phyloP scores from a whole-genome alignment of 495 filamentous ascomycete genomes.

The Saxispiralis lemnorum region DNA sequence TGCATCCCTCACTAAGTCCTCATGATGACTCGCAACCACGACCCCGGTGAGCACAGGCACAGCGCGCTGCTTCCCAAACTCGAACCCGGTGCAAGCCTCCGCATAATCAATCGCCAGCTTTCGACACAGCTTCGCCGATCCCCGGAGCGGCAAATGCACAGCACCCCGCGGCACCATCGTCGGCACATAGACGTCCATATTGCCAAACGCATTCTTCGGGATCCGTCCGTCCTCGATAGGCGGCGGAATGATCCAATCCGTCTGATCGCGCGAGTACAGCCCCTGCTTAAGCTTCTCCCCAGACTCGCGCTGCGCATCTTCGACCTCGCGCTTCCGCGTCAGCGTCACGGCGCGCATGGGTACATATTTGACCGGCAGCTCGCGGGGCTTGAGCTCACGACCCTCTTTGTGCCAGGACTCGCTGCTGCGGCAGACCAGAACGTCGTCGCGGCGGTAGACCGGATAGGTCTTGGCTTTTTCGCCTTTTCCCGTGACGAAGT shows the following conservation, averaged over 20 bases:
- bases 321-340: constrained; percentile 73
- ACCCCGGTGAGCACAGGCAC: constrained; percentile 84
- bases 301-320: constrained; percentile 57
- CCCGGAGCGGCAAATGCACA: constrained; percentile 62
- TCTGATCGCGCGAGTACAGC: constrained; percentile 70
- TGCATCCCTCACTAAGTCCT: constrained; percentile 57
- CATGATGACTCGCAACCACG: constrained; percentile 66
- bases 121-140: constrained; percentile 62
- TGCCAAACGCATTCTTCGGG: constrained; percentile 87
- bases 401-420: constrained; percentile 98
- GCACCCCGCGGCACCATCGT: constrained; percentile 81
- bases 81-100: constrained; percentile 90
- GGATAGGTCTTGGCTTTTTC: constrained; percentile 52
- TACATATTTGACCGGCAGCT: constrained; percentile 65
- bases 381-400: constrained; percentile 48
- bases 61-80: constrained; percentile 84
- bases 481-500: constrained; percentile 52
- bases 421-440: constrained; percentile 70
- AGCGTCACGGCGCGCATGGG: constrained; percentile 82
- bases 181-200: constrained; percentile 88
- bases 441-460: constrained; percentile 63
- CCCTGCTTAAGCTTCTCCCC: constrained; percentile 77
- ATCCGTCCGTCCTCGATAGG: constrained; percentile 70
- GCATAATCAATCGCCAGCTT: constrained; percentile 75
- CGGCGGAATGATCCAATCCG: constrained; percentile 79